phyloP scores from a whole-genome alignment of 768 basidiomycete species.

The Roridomyces roridus region DNA sequence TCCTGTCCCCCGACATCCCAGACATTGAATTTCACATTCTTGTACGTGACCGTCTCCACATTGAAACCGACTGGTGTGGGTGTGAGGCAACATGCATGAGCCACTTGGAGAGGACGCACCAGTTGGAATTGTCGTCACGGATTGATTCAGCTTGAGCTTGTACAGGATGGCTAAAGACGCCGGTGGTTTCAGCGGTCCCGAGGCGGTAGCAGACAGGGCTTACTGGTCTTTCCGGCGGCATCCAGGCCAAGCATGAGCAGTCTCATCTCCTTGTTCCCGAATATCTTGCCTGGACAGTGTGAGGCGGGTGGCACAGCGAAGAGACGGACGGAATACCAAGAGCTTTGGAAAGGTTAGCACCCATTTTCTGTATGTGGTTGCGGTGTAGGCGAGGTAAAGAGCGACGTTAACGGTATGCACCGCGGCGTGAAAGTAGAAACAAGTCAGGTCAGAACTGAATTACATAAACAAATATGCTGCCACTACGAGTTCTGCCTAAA shows the following conservation, averaged over 20 bases:
- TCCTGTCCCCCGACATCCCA: slow-evolving; percentile 99
- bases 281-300: slow-evolving; percentile 74
- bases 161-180: slow-evolving; percentile 85
- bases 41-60: slow-evolving; percentile 98
- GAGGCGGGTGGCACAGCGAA: slow-evolving; percentile 20
- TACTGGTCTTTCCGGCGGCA: slow-evolving; percentile 98
- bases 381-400: slow-evolving; percentile 58
- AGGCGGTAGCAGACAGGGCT: slow-evolving; percentile 39
- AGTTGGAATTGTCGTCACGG: slow-evolving; percentile 97
- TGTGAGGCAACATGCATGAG: slow-evolving; percentile 1
- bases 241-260: slow-evolving; percentile 96
- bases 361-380: slow-evolving; percentile 50
- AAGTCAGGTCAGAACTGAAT: neutral
- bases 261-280: slow-evolving; percentile 99
- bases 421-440: slow-evolving; percentile 26
- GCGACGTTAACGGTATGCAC: slow-evolving; percentile 53
- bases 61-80: slow-evolving; percentile 87
- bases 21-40: slow-evolving; percentile 95
- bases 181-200: slow-evolving; percentile 10
- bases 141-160: slow-evolving; percentile 98
- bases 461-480: neutral
- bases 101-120: slow-evolving; percentile 51
- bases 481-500: slow-evolving; percentile 63
- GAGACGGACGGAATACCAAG: slow-evolving; percentile 52
- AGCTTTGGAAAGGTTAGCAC: slow-evolving; percentile 87